Evolutionary conservation across 805 yeast species (phyloP), one percentile per base, ranked within the genome.

Genomic region (Candida ficus): DNA sequence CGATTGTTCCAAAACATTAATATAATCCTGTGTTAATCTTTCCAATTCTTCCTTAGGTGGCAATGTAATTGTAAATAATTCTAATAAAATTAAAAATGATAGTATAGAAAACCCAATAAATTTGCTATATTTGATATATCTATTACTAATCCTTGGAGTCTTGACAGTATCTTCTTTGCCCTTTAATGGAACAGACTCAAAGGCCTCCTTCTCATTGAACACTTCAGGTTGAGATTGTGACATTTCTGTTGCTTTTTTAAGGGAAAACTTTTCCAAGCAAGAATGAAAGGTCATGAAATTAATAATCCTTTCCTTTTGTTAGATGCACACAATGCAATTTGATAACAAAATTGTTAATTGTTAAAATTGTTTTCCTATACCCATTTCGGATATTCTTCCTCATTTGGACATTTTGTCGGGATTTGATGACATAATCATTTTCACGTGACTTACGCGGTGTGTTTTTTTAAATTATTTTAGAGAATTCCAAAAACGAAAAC

Each of bases 1-100:
- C 11, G 59, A 46, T 2, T 44, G 28, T 17, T 47, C 42, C 18
- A 66, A 45, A 3, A 56, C 53, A 16, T 50, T 30, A 14, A 61
- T 45, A 39, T 54, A 66, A 17, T 51, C 52, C 5, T 43, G 41
- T 4, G 46, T 41, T 16, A 45, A 29, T 21, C 35, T 36, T 13
- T 36, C 16, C 13, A 43, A 35, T n/a, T 27, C n/a, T 21, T 42
- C 40, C 1, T 17, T 16, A 5, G 43, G 39, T 11, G 37, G 19
- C 7, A 21, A 21, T 1, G n/a, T 8, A 20, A 17, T 29, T 8
- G 12, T 21, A 9, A 21, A 12, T 14, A 35, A 27, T 18, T 29
- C 26, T 17, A 11, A 20, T 4, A 31, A 7, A 3, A 35, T 19
- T 2, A 40, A 28, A 13, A 35, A 20, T 13, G 31, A 21, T 5